These are phyloP conservation scores for Ustilago cynodontis DNA, from an alignment of 1,284 basidiomycete genomes.

Conservation along the genomic window DNA sequence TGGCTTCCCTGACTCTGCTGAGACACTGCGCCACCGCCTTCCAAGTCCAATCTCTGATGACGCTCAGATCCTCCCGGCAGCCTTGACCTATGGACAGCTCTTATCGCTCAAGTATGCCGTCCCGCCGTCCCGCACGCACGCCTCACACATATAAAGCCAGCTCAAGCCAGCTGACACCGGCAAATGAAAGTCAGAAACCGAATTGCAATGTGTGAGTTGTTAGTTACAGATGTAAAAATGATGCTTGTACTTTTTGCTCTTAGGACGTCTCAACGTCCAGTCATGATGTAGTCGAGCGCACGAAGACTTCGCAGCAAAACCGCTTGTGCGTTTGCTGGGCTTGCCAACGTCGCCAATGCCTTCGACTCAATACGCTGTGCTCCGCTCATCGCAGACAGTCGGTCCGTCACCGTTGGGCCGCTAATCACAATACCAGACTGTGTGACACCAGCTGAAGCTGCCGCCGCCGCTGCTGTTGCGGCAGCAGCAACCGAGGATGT, in stretches of 20 bases:
- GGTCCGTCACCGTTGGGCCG: constrained; percentile 44
- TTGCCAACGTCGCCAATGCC: constrained; percentile 65
- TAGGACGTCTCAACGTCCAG: constrained; percentile 34
- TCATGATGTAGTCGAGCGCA: constrained; percentile 65
- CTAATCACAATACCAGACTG: constrained; percentile 36
- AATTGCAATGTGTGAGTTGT: background rate
- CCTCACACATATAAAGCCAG: background rate
- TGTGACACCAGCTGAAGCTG: constrained; percentile 36
- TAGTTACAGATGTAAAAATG: constrained; percentile 11
- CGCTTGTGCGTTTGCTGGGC: constrained; percentile 65
- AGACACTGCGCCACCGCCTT: constrained; percentile 3
- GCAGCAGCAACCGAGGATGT: constrained; percentile 29
- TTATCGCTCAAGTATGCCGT: background rate
- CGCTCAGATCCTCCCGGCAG: no score
- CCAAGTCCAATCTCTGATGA: background rate
- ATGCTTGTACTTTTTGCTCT: background rate
- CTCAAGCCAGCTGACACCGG: background rate
- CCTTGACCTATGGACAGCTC: no score
- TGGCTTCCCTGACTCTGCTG: background rate
- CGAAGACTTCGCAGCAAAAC: constrained; percentile 66
- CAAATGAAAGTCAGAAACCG: constrained; percentile 4
- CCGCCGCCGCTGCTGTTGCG: constrained; percentile 23
- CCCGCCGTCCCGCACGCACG: no score
- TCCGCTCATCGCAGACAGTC: constrained; percentile 38
- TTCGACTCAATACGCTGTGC: constrained; percentile 53